Base-by-base conservation (phyloP, 805 yeast genomes). In the Maudiozyma barnettii region DNA sequence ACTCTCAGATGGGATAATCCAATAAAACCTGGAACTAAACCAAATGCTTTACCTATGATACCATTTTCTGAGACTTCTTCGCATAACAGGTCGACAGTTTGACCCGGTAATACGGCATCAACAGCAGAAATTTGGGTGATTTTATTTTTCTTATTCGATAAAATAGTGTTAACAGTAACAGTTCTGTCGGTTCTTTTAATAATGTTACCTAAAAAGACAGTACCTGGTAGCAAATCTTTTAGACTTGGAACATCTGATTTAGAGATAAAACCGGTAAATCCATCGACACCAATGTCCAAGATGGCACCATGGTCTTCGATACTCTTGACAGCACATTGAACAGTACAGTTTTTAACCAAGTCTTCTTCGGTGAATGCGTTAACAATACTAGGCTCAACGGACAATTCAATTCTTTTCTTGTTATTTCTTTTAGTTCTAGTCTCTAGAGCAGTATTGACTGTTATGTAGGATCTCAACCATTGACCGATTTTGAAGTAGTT, bases 241-340 rank as follows among this genome's bases (percentile, higher is more conserved):
- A 68, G 50, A 10, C 68, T 63, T 23, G 70, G 62, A 44, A 84
- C 65, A 49, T 83, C 91, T 54, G 82, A 83, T 53, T 77, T 81
- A 1, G 95, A 75, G 43, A 90, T 70, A 64, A 91, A 90, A 1
- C 95, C 96, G 26, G 78, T 68, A 8, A 75, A 48, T 5, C 73
- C 76, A 8, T 64, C 64, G 44, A 74, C 61, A 31, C 97, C 97
- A 37, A 84, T 64, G 55, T 82, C 83, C 39, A 91, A 67, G 48
- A 86, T 77, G 21, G 80, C 76, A 67, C 99, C 99, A 63, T 88
- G 96, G 63, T 93, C 99, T 72, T 93, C 98, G 21, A 86, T 67
- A 42, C 95, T 82, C 51, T 73, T 75, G 20, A 93, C 79, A 2
- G 86, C 72, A 21, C 81, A 90, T 66, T 93, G 99, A 2, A 93